phyloP scores from a whole-genome alignment of 2,329 filamentous ascomycete genomes.

The Xylaria digitata region DNA sequence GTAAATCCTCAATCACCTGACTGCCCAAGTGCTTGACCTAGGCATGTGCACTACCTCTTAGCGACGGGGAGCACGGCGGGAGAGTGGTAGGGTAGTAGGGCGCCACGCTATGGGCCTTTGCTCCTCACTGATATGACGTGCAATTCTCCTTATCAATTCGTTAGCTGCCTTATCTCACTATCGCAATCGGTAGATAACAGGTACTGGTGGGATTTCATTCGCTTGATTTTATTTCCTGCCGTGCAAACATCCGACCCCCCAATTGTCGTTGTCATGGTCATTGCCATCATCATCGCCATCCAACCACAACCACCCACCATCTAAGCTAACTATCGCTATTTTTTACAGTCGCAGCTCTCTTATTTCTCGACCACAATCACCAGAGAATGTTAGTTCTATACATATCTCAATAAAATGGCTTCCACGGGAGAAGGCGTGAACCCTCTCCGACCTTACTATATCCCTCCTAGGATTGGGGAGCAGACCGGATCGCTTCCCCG shows the following conservation, averaged over 20 bases:
- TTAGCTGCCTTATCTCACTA: not conserved
- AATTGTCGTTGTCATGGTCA: constrained; percentile 13
- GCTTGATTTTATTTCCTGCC: constrained; percentile 33
- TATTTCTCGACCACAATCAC: not conserved
- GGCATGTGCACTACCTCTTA: not conserved
- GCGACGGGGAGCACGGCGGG: not conserved
- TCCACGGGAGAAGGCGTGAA: constrained; percentile 64
- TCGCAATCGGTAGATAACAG: not conserved
- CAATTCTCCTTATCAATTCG: constrained; percentile 1
- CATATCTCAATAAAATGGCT: constrained; percentile 27
- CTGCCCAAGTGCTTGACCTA: too few species aligned
- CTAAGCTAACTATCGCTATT: too few species aligned
- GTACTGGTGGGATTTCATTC: constrained; percentile 6
- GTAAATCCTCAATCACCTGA: too few species aligned
- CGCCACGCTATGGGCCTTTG: too few species aligned
- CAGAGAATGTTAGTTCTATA: constrained; percentile 28
- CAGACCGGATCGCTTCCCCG: constrained; percentile 55
- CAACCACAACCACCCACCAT: too few species aligned
- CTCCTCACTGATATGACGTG: constrained; percentile 4
- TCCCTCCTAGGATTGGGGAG: constrained; percentile 73
- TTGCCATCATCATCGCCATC: constrained; percentile 2
- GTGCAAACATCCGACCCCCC: constrained; percentile 31
- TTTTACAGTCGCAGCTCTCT: not conserved
- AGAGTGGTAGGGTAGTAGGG: too few species aligned
- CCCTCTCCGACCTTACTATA: constrained; percentile 70